These are phyloP conservation scores for Citrus trifoliata DNA, from an alignment of 345 rosid species.

Conservation along the genomic window DNA sequence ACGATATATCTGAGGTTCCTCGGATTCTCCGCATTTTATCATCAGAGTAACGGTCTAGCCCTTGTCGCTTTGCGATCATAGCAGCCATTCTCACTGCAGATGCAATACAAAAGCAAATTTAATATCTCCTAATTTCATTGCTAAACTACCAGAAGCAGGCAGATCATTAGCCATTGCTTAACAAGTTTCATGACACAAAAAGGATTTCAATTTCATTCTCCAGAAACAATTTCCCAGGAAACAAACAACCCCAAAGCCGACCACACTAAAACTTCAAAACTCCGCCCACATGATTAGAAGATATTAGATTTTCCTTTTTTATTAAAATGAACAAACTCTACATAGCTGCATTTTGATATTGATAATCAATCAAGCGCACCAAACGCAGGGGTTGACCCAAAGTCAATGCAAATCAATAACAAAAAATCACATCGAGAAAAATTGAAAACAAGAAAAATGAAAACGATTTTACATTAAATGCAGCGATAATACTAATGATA, in stretches of 20 bases:
- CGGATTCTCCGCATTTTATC: constrained; percentile 7
- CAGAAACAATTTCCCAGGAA: not conserved
- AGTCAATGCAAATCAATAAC: not conserved
- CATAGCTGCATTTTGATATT: not conserved
- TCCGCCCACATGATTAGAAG: not conserved
- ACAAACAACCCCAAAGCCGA: not conserved
- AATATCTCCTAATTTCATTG: not conserved
- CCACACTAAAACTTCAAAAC: not conserved
- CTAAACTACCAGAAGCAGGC: not conserved
- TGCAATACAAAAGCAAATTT: not conserved
- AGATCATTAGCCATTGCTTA: not conserved
- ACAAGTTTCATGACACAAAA: not conserved
- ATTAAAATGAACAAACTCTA: not conserved
- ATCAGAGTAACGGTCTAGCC: constrained; percentile 4
- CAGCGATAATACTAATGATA: not conserved
- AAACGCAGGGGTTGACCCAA: not conserved
- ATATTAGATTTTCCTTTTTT: too few relatives aligned
- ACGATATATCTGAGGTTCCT: not conserved
- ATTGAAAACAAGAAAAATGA: too few relatives aligned
- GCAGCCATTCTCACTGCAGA: constrained; percentile 40
- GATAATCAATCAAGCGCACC: not conserved
- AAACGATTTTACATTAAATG: not conserved
- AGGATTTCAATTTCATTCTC: not conserved
- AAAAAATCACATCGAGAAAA: not conserved
- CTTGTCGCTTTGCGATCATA: constrained; percentile 23